A percentile compares a stretch with the other conserved stretches of the same genome.
Evolutionary conservation across 179 eudicot genomes (phyloP).

Genomic region (Amaranthus tricolor): DNA sequence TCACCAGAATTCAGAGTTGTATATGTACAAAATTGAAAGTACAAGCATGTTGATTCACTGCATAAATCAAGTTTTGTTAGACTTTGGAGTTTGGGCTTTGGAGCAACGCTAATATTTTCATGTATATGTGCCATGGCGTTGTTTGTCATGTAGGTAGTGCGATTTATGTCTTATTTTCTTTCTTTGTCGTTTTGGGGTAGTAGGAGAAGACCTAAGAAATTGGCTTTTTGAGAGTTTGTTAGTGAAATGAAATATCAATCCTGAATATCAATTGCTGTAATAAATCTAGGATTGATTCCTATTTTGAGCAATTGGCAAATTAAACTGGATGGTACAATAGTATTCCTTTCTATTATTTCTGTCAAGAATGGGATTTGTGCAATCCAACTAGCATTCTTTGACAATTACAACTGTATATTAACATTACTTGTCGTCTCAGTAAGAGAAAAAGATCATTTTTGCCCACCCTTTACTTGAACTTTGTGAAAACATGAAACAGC

Average conservation of each 20-base stretch:
- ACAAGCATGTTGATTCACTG: too few species aligned
- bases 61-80: background rate
- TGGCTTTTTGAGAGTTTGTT: background rate
- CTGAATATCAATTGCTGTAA: background rate
- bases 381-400: background rate
- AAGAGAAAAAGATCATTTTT: background rate
- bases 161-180: background rate
- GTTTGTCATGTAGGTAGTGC: background rate
- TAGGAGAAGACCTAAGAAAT: background rate
- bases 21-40: too few species aligned
- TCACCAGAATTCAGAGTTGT: too few species aligned
- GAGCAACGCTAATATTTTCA: conserved; percentile 1
- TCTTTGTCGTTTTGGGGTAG: background rate
- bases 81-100: background rate
- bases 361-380: background rate
- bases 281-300: background rate
- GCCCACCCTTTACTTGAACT: conserved; percentile 3
- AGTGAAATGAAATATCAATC: background rate
- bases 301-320: background rate
- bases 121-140: background rate
- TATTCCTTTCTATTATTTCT: background rate
- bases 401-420: background rate
- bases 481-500: conserved; percentile 42
- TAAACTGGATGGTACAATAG: background rate
- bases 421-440: background rate